Percentiles rank a stretch among this genome's conserved stretches.
These are phyloP conservation scores for Acorus gramineus DNA, from an alignment of 106 monocot genomes.

Conservation along the genomic window DNA sequence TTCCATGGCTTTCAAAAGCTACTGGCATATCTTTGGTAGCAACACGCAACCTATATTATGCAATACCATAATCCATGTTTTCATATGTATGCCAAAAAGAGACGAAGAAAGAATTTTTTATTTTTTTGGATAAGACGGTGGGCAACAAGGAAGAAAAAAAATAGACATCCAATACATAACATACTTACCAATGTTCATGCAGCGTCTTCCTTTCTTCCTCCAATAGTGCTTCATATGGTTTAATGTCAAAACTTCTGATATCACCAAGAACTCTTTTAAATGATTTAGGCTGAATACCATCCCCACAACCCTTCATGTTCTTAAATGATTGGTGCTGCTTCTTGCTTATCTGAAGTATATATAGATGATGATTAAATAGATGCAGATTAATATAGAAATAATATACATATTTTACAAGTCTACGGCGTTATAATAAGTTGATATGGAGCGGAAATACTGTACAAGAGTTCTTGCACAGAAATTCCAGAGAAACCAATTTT, in stretches of 20 bases:
- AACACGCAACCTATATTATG: conserved; percentile 41
- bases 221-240: conserved; percentile 43
- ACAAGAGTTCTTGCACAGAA: too few species aligned
- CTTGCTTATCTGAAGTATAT: conserved; percentile 52
- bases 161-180: background rate
- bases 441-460: too few species aligned
- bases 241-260: conserved; percentile 33
- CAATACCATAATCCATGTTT: too few species aligned
- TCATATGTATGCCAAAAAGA: too few species aligned
- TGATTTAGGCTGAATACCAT: conserved; percentile 54
- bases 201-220: conserved; percentile 50
- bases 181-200: conserved; percentile 58
- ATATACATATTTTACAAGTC: too few species aligned
- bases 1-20: conserved; percentile 23
- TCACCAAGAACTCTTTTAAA: conserved; percentile 62
- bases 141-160: background rate
- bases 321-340: conserved; percentile 48
- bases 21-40: conserved; percentile 40
- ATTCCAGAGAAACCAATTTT: too few species aligned
- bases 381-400: too few species aligned
- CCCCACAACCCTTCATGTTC: conserved; percentile 49
- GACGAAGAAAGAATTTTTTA: too few species aligned
- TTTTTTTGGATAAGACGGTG: background rate
- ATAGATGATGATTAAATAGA: conserved; percentile 6
- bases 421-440: too few species aligned